Base-by-base conservation (phyloP, 129 eudicot genomes). In the Helianthus annuus region DNA sequence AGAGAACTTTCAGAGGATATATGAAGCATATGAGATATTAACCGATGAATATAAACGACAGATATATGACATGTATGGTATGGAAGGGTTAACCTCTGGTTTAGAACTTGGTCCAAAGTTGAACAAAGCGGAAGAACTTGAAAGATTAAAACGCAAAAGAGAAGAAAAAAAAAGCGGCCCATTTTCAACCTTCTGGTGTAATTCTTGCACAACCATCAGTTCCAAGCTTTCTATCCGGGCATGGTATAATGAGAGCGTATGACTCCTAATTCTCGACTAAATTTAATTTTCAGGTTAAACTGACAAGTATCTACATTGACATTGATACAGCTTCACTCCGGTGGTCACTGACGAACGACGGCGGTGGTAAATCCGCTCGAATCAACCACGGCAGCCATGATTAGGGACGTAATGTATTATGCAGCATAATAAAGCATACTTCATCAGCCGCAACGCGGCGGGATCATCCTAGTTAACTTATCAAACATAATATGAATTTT, bases 61-160 rank as follows among this genome's bases (percentile, higher is more conserved):
- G 73, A 90, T 94, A 80, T 94, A 94, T 80, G 99, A 94, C 81
- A 81, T 94, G 62, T 94, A 94, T 81, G 99, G 99, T 48, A 94
- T 94, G 99, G 99, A 94, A 81, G 99, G 99, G 63, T 57, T 94
- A 40, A 86, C 83, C 5, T 86, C 99, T n/a, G 97, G 97, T 57
- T 71, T 94, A 53, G 96, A 94, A 83, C 99, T 94, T 60, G 99
- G 99, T 68, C 89, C 95, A 27, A 90, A 81, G 74, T 79, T 94
- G 64, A 76, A 84, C 74, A 85, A 83, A 76, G 89, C 70, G 4
- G 96, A 86, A 76, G 97, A 94, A 81, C 96, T 94, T 36, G 99
- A 94, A 81, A 88, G 89, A 73, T 66, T 94, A 73, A 79, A 82
- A 63, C 93, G 96, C 5, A 80, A 55, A 64, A 84, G 79, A 76